Evolutionary conservation across 176 grass and related monocot genomes (phyloP).

Genomic region (Phoenix dactylifera): DNA sequence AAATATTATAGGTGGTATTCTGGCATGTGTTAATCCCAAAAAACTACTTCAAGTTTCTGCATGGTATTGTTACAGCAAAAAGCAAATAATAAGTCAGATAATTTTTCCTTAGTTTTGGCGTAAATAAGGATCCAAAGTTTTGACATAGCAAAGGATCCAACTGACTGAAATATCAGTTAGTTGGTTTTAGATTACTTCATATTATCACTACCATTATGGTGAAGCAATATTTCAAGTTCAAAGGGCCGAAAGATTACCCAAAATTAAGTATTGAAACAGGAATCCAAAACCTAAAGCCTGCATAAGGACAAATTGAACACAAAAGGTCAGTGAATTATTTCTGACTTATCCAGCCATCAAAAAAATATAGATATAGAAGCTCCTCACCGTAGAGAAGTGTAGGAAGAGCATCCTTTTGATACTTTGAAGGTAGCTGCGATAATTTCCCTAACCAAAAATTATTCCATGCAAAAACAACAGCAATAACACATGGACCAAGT

Average conservation of each 20-base stretch:
- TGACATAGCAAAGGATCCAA: too few relatives aligned
- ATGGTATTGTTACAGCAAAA: too few relatives aligned
- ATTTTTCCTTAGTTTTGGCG: too few relatives aligned
- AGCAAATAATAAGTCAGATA: too few relatives aligned
- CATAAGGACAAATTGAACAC: not conserved
- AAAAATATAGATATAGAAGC: conserved; percentile 7
- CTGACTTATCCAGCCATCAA: not conserved
- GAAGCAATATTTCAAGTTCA: conserved; percentile 5
- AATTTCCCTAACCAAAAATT: conserved; percentile 87
- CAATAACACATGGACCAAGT: conserved; percentile 96
- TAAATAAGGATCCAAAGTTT: too few relatives aligned
- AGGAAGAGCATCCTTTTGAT: conserved; percentile 86
- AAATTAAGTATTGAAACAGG: conserved; percentile 88
- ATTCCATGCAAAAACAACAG: conserved; percentile 94
- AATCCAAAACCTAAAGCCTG: conserved; percentile 98
- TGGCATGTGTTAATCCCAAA: too few relatives aligned
- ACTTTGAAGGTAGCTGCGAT: conserved; percentile 71
- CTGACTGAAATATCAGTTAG: not conserved
- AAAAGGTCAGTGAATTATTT: not conserved
- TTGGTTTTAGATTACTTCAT: not conserved
- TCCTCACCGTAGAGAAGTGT: conserved; percentile 72
- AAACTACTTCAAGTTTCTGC: too few relatives aligned
- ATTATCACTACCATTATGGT: not conserved
- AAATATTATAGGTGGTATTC: too few relatives aligned
- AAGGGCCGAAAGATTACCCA: conserved; percentile 38